A percentile compares a stretch with the other conserved stretches of the same genome.
Conservation (phyloP, 495 filamentous ascomycete species). For the Lasiosphaeria hispida region DNA sequence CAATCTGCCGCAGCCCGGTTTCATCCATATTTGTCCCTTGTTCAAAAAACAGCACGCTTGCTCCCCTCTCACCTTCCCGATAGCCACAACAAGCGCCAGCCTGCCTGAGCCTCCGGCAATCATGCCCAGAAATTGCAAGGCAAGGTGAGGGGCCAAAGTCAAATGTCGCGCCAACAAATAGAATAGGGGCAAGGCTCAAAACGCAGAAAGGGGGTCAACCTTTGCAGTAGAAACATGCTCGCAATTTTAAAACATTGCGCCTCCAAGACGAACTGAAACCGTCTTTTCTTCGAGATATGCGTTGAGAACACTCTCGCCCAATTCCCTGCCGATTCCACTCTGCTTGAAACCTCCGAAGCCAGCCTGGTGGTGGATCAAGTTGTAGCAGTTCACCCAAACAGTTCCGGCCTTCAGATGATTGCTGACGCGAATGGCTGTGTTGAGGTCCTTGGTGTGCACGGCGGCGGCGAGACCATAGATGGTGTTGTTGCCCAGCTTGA, state of each 20-base stretch:
- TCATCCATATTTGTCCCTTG: too few relatives aligned
- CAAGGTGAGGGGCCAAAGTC: too few relatives aligned
- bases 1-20: too few relatives aligned
- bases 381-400: slow-evolving; percentile 70
- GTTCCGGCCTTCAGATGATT: slow-evolving; percentile 84
- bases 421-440: slow-evolving; percentile 86
- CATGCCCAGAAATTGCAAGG: too few relatives aligned
- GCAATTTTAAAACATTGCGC: slow-evolving; percentile 19
- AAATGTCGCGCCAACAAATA: too few relatives aligned
- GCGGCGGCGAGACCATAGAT: slow-evolving; percentile 87
- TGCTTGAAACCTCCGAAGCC: slow-evolving; percentile 95
- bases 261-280: slow-evolving; percentile 45
- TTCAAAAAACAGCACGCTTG: too few relatives aligned
- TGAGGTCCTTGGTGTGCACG: slow-evolving; percentile 89
- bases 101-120: too few relatives aligned
- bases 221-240: not conserved
- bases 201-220: not conserved
- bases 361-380: slow-evolving; percentile 70
- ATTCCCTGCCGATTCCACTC: slow-evolving; percentile 88
- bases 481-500: slow-evolving; percentile 77
- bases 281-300: slow-evolving; percentile 85
- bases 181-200: too few relatives aligned
- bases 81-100: too few relatives aligned
- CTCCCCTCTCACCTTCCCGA: too few relatives aligned
- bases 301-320: slow-evolving; percentile 86